Evolutionary conservation across 2,329 filamentous ascomycete species (phyloP).

Genomic region (Paraphoma chrysanthemicola): DNA sequence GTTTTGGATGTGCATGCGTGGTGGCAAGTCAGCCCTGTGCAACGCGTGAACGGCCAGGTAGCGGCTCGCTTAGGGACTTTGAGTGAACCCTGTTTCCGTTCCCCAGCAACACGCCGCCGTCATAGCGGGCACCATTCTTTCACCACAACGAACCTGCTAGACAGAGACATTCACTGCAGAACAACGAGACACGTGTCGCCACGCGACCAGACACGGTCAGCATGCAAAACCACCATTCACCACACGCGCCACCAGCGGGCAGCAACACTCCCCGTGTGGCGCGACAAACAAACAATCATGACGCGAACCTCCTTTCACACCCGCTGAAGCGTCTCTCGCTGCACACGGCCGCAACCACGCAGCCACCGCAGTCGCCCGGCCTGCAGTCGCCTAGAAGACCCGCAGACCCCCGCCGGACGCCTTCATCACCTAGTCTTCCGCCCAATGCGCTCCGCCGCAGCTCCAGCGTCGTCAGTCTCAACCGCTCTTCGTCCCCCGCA

Average conservation of each 20-base stretch:
- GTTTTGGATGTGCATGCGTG: neutral
- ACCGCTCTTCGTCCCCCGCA: slow-evolving; percentile 49
- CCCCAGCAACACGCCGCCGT: slow-evolving; percentile 15
- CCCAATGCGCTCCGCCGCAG: slow-evolving; percentile 50
- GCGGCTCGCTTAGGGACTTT: slow-evolving; percentile 17
- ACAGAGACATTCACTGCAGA: slow-evolving; percentile 5
- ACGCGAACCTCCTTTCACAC: slow-evolving; percentile 40
- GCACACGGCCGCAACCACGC: slow-evolving; percentile 38
- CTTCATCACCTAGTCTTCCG: slow-evolving; percentile 37
- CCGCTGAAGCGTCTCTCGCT: slow-evolving; percentile 48
- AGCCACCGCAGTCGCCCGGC: slow-evolving; percentile 39
- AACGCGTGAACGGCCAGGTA: slow-evolving; percentile 7
- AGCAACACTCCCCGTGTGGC: slow-evolving; percentile 15
- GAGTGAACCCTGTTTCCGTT: slow-evolving; percentile 10
- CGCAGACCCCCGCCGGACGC: slow-evolving; percentile 25
- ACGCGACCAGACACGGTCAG: slow-evolving; percentile 29
- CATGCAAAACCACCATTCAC: slow-evolving; percentile 33
- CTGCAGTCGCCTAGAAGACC: slow-evolving; percentile 30
- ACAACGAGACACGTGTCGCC: slow-evolving; percentile 29
- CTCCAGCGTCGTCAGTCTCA: slow-evolving; percentile 51
- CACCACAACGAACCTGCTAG: slow-evolving; percentile 11
- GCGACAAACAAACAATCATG: slow-evolving; percentile 43
- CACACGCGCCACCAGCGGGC: slow-evolving; percentile 13
- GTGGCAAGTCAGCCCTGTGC: slow-evolving; percentile 11
- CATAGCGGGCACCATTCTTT: slow-evolving; percentile 22